Evolutionary conservation across 2,329 filamentous ascomycete species (phyloP).

Genomic region (Verticillium isaacii): DNA sequence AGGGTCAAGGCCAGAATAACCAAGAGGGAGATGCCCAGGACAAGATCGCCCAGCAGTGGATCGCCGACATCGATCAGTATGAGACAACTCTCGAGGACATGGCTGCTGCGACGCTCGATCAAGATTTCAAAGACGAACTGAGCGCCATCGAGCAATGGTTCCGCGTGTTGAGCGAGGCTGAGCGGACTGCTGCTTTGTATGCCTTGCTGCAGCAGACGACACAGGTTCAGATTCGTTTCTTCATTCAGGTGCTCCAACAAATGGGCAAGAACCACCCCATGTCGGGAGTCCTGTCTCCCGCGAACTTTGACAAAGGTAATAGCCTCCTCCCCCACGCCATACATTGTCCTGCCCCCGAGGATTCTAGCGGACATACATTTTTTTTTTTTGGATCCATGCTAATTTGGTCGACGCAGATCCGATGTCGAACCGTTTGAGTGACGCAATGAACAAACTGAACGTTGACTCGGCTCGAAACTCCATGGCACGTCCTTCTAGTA

Average conservation of each 20-base stretch:
- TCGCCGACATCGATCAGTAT: constrained; percentile 97
- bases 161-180: constrained; percentile 91
- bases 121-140: constrained; percentile 99
- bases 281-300: constrained; percentile 89
- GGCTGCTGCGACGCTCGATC: constrained; percentile 96
- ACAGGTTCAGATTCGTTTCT: constrained; percentile 97
- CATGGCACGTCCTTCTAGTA: constrained; percentile 72
- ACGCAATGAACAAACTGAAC: constrained; percentile 93
- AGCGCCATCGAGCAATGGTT: constrained; percentile 99
- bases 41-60: constrained; percentile 95
- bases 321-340: background rate
- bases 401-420: constrained; percentile 57
- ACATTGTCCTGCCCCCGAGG: background rate
- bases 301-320: constrained; percentile 93
- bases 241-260: constrained; percentile 97
- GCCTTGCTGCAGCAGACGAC: constrained; percentile 96
- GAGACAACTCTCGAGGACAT: constrained; percentile 99
- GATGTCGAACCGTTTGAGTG: constrained; percentile 92
- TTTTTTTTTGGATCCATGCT: background rate
- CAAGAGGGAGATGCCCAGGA: constrained; percentile 79
- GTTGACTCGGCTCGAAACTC: constrained; percentile 86
- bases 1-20: constrained; percentile 61
- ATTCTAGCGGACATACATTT: too few species aligned
- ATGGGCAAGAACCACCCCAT: constrained; percentile 99
- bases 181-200: constrained; percentile 91